These are phyloP conservation scores for Tricholoma sp. DNA, from an alignment of 768 basidiomycete genomes.

Conservation along the genomic window DNA sequence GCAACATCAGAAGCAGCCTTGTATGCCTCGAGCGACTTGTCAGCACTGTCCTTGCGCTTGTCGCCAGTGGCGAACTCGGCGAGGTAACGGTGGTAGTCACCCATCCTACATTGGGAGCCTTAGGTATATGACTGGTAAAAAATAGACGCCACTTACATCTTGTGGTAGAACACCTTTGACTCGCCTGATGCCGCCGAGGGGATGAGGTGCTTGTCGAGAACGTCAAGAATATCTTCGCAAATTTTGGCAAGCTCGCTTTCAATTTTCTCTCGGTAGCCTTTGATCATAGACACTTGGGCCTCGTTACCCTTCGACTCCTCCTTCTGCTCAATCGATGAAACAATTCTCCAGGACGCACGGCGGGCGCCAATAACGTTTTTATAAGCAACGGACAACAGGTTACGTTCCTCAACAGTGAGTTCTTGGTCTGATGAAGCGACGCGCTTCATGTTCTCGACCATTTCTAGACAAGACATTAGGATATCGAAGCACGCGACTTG, in stretches of 20 bases:
- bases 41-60: conserved; percentile 94
- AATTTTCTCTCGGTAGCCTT: conserved; percentile 96
- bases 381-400: conserved; percentile 96
- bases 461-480: conserved; percentile 49
- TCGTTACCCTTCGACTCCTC: conserved; percentile 99
- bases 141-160: conserved; percentile 62
- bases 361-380: conserved; percentile 99
- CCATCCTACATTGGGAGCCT: conserved; percentile 65
- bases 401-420: conserved; percentile 97
- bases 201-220: conserved; percentile 96
- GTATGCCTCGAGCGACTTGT: conserved; percentile 96
- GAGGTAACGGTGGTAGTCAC: conserved; percentile 98
- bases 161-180: conserved; percentile 99
- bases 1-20: conserved; percentile 98
- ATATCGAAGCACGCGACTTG: conserved; percentile 2
- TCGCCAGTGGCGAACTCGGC: conserved; percentile 98
- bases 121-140: conserved; percentile 13
- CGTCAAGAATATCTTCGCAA: conserved; percentile 97
- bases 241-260: conserved; percentile 96
- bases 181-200: conserved; percentile 96
- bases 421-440: conserved; percentile 98
- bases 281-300: conserved; percentile 94
- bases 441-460: conserved; percentile 99
- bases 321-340: conserved; percentile 98
- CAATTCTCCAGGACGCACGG: conserved; percentile 96